phyloP scores from a whole-genome alignment of 148 eudicot species.

The Oxyria digyna region DNA sequence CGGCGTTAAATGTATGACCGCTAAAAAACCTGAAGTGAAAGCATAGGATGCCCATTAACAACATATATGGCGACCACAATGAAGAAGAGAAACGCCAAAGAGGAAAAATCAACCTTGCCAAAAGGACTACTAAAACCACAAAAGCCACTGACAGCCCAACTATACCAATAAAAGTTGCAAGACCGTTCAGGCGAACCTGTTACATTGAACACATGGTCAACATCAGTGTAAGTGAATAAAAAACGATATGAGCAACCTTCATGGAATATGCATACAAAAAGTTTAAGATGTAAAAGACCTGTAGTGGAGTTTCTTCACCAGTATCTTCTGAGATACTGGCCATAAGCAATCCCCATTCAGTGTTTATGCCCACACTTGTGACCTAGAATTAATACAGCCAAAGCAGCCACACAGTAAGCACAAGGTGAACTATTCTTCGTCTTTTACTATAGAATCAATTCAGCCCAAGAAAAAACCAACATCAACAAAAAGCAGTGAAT shows the following conservation, averaged over 20 bases:
- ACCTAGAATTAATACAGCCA: constrained; percentile 35
- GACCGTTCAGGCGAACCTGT: constrained; percentile 89
- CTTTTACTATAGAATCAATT: constrained; percentile 23
- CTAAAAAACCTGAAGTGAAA: constrained; percentile 49
- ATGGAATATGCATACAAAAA: background rate
- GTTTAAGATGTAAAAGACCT: constrained; percentile 29
- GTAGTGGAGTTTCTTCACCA: constrained; percentile 98
- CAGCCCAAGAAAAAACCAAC: background rate
- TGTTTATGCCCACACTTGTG: constrained; percentile 84
- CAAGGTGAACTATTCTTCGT: no score
- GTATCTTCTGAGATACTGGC: constrained; percentile 96
- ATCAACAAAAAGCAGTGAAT: background rate
- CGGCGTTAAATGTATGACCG: constrained; percentile 40
- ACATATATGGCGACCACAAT: background rate
- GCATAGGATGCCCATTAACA: background rate
- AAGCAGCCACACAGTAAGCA: no score
- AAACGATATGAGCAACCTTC: background rate
- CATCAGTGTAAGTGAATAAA: constrained; percentile 2
- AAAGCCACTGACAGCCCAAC: constrained; percentile 75
- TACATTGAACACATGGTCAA: background rate
- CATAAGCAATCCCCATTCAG: constrained; percentile 98
- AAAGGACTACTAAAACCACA: constrained; percentile 52
- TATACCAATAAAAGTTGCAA: constrained; percentile 83
- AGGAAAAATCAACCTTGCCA: constrained; percentile 37
- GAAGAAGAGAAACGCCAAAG: background rate